A percentile compares a stretch with the other conserved stretches of the same genome.
These are phyloP conservation scores for Metschnikowia continentalis DNA, from an alignment of 805 yeast species.

Conservation along the genomic window DNA sequence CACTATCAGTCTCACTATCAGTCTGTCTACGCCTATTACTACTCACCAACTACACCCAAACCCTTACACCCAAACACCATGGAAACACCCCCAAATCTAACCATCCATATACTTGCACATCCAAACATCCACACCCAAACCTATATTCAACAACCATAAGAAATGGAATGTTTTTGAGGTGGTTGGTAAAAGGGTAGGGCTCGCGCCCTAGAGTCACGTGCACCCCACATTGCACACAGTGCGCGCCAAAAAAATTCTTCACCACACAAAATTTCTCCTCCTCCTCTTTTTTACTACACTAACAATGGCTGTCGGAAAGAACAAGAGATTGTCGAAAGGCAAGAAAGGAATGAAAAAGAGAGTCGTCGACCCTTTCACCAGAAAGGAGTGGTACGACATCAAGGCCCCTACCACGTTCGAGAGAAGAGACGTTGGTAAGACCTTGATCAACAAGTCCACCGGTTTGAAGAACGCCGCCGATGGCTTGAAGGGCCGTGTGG, in stretches of 20 bases:
- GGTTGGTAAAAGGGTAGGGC: background rate
- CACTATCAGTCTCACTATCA: no score
- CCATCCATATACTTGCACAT: no score
- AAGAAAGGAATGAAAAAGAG: slow-evolving; percentile 99
- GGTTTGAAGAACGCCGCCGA: slow-evolving; percentile 98
- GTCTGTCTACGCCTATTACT: no score
- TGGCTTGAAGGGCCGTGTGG: slow-evolving; percentile 96
- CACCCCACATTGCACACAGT: background rate
- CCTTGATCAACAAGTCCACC: slow-evolving; percentile 95
- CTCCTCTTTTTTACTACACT: slow-evolving; percentile 3
- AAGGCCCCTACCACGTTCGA: slow-evolving; percentile 98
- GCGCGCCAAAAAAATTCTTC: slow-evolving; percentile 2
- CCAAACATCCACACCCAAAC: no score
- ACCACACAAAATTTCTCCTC: background rate
- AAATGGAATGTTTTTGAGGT: no score
- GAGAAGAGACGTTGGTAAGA: slow-evolving; percentile 98
- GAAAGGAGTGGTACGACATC: slow-evolving; percentile 98
- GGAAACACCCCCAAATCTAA: no score
- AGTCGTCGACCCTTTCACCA: slow-evolving; percentile 99
- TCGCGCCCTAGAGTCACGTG: slow-evolving; percentile 5
- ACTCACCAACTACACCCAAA: no score
- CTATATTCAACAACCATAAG: no score
- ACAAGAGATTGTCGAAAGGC: slow-evolving; percentile 83
- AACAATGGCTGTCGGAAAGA: slow-evolving; percentile 79
- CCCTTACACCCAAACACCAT: no score